phyloP scores from a whole-genome alignment of 192 early-diverging fungal genomes.

The Jimgerdemannia flammicorona region DNA sequence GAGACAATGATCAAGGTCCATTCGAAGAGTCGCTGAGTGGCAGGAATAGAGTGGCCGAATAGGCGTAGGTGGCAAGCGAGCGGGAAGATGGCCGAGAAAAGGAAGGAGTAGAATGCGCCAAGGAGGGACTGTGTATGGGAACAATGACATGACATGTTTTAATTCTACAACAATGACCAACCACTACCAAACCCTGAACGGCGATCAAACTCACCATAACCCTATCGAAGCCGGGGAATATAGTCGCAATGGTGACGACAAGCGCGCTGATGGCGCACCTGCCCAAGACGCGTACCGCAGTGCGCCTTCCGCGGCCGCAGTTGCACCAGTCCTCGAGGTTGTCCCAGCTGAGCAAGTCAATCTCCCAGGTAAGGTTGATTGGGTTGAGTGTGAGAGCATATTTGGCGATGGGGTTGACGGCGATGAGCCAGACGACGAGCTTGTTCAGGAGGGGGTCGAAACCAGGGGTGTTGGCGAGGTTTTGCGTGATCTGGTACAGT shows the following conservation, averaged over 20 bases:
- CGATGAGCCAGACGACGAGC: constrained; percentile 57
- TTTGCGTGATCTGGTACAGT: constrained; percentile 55
- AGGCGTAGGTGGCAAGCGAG: constrained; percentile 29
- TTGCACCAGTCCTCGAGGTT: constrained; percentile 20
- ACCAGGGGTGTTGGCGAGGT: constrained; percentile 50
- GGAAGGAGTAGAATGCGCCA: constrained; percentile 32
- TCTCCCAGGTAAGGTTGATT: constrained; percentile 44
- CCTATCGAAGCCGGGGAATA: constrained; percentile 62
- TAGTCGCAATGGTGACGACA: constrained; percentile 49
- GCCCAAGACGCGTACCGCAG: constrained; percentile 16
- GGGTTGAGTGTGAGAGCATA: constrained; percentile 64
- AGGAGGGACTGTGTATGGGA: constrained; percentile 7
- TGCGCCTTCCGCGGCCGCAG: constrained; percentile 20
- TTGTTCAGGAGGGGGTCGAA: constrained; percentile 47
- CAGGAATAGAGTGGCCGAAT: constrained; percentile 14
- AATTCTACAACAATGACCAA: no score
- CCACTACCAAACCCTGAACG: no score
- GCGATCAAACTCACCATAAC: constrained; percentile 58
- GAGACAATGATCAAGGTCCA: constrained; percentile 15
- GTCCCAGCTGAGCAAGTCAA: constrained; percentile 18
- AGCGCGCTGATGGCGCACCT: constrained; percentile 29
- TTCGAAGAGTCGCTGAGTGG: constrained; percentile 7
- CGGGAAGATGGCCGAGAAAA: constrained; percentile 32
- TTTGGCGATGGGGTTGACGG: constrained; percentile 69
- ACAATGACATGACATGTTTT: no score